These are phyloP conservation scores for Cryptococcus jaspeensis DNA, from an alignment of 1,284 basidiomycete genomes.

Conservation along the genomic window DNA sequence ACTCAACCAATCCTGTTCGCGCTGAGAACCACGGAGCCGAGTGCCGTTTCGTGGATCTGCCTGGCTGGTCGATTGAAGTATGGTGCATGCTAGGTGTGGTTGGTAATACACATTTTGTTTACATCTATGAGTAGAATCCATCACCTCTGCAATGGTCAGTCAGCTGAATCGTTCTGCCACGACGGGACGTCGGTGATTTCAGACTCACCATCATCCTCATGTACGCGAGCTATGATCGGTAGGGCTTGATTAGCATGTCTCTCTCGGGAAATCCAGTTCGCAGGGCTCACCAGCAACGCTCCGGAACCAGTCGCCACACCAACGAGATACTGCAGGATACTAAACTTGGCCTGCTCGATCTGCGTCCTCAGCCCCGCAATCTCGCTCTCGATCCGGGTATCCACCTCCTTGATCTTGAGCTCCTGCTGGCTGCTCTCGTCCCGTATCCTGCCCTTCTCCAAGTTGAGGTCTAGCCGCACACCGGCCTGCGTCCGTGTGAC, in stretches of 20 bases:
- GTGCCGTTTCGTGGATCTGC: too few species aligned
- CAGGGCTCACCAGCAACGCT: conserved; percentile 43
- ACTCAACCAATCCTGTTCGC: too few species aligned
- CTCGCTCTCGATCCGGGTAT: conserved; percentile 95
- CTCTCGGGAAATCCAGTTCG: too few species aligned
- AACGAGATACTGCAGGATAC: conserved; percentile 49
- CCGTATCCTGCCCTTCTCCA: conserved; percentile 92
- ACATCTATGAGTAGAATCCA: conserved; percentile 37
- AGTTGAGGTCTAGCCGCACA: conserved; percentile 89
- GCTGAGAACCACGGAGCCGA: too few species aligned
- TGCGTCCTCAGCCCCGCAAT: conserved; percentile 85
- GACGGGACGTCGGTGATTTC: too few species aligned
- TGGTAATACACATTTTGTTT: conserved; percentile 1
- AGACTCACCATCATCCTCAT: conserved; percentile 48
- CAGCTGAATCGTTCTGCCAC: too few species aligned
- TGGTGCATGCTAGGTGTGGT: too few species aligned
- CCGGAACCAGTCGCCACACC: conserved; percentile 52
- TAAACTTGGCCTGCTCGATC: conserved; percentile 84
- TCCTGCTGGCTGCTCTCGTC: conserved; percentile 92
- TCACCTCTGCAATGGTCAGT: too few species aligned
- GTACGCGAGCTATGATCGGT: conserved; percentile 41
- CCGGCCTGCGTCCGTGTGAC: conserved; percentile 90
- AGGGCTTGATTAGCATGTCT: background rate
- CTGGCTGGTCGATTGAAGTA: too few species aligned
- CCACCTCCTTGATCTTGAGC: conserved; percentile 96